phyloP scores from a whole-genome alignment of 768 basidiomycete species.

The Mrakia frigida region DNA sequence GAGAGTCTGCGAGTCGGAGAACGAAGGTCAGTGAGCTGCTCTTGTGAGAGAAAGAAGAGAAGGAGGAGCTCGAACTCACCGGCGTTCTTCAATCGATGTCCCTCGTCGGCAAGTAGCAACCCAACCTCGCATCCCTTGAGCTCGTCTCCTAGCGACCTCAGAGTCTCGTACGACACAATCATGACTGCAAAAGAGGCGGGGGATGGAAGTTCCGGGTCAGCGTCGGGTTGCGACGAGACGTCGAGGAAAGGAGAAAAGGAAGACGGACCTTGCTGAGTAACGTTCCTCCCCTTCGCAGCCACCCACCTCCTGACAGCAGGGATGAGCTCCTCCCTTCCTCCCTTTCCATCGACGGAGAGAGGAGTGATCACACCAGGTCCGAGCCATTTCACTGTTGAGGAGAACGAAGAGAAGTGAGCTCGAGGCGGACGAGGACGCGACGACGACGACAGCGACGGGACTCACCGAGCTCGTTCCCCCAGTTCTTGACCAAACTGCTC shows the following conservation, averaged over 20 bases:
- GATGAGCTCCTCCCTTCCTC: constrained; percentile 72
- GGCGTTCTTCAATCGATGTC: constrained; percentile 92
- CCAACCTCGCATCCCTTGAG: constrained; percentile 78
- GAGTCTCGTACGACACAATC: constrained; percentile 97
- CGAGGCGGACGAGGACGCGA: background rate
- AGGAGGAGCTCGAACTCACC: constrained; percentile 50
- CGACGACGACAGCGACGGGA: constrained; percentile 12
- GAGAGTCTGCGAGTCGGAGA: constrained; percentile 57
- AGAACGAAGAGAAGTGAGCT: background rate
- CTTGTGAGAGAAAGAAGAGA: background rate
- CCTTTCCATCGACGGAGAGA: constrained; percentile 87
- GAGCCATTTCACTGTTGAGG: constrained; percentile 79
- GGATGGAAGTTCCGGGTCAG: too few relatives aligned
- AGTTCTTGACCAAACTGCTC: constrained; percentile 92
- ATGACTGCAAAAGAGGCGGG: constrained; percentile 66
- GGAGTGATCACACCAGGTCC: constrained; percentile 72
- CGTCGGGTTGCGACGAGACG: background rate
- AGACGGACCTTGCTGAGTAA: constrained; percentile 76
- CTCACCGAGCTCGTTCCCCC: constrained; percentile 92
- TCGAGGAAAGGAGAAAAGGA: background rate
- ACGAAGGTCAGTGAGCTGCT: background rate
- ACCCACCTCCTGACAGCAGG: constrained; percentile 84
- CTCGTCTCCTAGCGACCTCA: constrained; percentile 71
- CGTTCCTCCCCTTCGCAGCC: constrained; percentile 75
- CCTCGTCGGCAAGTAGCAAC: constrained; percentile 91